Conservation (phyloP, 495 filamentous ascomycete species). For the Penicillium atrosanguineum region DNA sequence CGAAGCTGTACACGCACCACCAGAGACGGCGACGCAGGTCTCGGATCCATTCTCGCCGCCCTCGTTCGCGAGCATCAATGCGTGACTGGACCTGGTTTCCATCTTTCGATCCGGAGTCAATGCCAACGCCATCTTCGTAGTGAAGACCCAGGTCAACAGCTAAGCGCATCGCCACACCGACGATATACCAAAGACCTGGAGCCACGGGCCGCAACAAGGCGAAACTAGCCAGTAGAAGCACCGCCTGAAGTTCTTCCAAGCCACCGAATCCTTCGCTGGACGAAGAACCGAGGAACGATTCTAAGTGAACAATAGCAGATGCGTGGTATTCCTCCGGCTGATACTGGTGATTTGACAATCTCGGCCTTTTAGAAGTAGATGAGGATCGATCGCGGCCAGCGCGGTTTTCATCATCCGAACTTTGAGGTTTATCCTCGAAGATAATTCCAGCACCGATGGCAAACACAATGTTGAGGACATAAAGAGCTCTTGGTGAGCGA, state of each 20-base stretch:
- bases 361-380: slow-evolving; percentile 49
- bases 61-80: slow-evolving; percentile 60
- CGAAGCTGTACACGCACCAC: slow-evolving; percentile 96
- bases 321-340: slow-evolving; percentile 97
- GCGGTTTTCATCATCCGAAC: slow-evolving; percentile 37
- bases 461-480: slow-evolving; percentile 96
- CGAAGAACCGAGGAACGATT: slow-evolving; percentile 73
- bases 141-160: slow-evolving; percentile 91
- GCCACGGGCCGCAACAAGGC: slow-evolving; percentile 87
- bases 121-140: slow-evolving; percentile 80
- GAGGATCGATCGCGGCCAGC: slow-evolving; percentile 31
- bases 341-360: slow-evolving; percentile 61
- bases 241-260: slow-evolving; percentile 88
- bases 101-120: slow-evolving; percentile 48
- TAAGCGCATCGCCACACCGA: slow-evolving; percentile 85
- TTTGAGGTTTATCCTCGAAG: slow-evolving; percentile 58
- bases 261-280: slow-evolving; percentile 67
- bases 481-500: slow-evolving; percentile 78
- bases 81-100: slow-evolving; percentile 29
- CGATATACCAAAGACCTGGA: slow-evolving; percentile 95
- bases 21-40: slow-evolving; percentile 85
- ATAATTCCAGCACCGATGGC: slow-evolving; percentile 94
- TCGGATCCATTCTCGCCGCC: slow-evolving; percentile 79
- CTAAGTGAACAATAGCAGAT: slow-evolving; percentile 85
- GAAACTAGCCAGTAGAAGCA: slow-evolving; percentile 86